Base-by-base conservation (phyloP, 2,329 filamentous ascomycete species). In the Pseudocercospora cruenta region DNA sequence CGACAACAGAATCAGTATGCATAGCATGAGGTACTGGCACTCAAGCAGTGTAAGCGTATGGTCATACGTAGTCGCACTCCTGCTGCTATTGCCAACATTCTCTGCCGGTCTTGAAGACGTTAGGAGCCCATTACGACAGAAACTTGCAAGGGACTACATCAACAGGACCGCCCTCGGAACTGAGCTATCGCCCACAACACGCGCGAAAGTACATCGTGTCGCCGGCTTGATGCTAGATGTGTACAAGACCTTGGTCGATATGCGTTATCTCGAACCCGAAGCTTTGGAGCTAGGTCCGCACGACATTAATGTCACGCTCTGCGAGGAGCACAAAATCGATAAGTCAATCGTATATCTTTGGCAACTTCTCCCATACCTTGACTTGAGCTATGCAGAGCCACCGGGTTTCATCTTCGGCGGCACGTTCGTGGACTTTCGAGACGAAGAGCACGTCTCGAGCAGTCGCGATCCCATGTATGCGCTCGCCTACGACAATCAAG, bases 181-280 rank as follows among this genome's bases (percentile, higher is more conserved):
- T 9, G 33, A 58, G 21, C 4, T 63, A 14, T 24, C 33, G n/a
- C 19, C 36, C 2, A 33, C 54, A 12, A 43, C 28, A 33, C 62
- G 62, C 9, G 33, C 22, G 2, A 33, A 58, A 33, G 12, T 49
- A 10, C 51, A 63, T 21, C 21, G 31, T 16, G 51, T 63, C 4
- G 61, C 61, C 6, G 53, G 58, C 51, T 33, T 58, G 51, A 31
- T 63, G 36, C 21, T 58, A 8, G 51, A 58, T 12, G 22, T 63
- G 3, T 58, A 63, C 53, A 39, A 31, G 2, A 63, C 36, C 3
- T n/a, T 63, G 21, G 61, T 26, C 12, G 33, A 63, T 16, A 58
- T 63, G 61, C 51, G 24, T 14, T 63, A 63, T 21, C 51, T 63
- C 12, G 61, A 63, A 31, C 61, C 43, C 3, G 36, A 45, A n/a